Conservation (phyloP, 805 yeast genomes). For the Groenewaldozyma salmanticensis region DNA sequence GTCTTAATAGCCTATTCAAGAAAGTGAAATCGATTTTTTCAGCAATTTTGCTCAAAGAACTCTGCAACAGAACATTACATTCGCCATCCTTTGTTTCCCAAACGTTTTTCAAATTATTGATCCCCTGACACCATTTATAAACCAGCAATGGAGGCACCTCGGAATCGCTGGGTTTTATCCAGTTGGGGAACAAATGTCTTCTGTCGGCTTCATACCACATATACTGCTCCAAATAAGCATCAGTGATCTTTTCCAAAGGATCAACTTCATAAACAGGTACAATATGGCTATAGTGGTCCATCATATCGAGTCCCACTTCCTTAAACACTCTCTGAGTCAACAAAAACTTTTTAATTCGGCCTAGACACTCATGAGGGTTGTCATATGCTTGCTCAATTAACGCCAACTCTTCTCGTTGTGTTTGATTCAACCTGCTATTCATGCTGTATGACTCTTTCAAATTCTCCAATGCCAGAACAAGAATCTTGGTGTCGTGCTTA, state of each 20-base stretch:
- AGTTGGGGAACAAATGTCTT: constrained; percentile 79
- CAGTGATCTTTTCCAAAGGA: constrained; percentile 90
- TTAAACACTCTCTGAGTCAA: constrained; percentile 87
- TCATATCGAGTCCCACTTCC: constrained; percentile 78
- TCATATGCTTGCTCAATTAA: constrained; percentile 94
- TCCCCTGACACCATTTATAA: constrained; percentile 90
- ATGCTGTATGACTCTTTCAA: constrained; percentile 72
- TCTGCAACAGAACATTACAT: constrained; percentile 75
- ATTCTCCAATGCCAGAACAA: constrained; percentile 82
- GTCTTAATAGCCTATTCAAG: constrained; percentile 66
- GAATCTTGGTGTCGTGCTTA: constrained; percentile 84
- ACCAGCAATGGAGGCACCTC: constrained; percentile 89
- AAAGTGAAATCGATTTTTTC: constrained; percentile 86
- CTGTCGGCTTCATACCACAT: constrained; percentile 93
- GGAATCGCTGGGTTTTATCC: constrained; percentile 92
- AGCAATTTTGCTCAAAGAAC: constrained; percentile 56
- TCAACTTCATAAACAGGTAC: constrained; percentile 83
- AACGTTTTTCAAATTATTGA: constrained; percentile 64
- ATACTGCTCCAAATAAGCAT: constrained; percentile 91
- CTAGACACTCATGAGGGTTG: constrained; percentile 87
- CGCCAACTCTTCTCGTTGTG: constrained; percentile 87
- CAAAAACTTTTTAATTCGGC: constrained; percentile 70
- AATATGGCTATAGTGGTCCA: constrained; percentile 78
- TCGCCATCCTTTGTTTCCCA: constrained; percentile 76
- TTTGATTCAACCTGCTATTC: constrained; percentile 67